Evolutionary conservation across 257 asterid genomes (phyloP).

Genomic region (Verbascum thapsus): DNA sequence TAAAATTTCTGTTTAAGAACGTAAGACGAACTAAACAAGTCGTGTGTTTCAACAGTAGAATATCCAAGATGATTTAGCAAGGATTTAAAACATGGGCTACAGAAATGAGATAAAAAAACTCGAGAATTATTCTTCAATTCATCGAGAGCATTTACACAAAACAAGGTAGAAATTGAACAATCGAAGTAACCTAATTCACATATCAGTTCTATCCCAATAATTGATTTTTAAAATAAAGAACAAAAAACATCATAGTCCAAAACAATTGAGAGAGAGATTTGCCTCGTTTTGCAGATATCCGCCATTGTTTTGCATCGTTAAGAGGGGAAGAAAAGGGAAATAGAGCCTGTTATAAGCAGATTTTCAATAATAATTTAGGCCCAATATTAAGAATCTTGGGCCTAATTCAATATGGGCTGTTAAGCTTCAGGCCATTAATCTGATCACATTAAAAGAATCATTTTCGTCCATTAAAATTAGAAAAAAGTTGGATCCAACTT

Average conservation of each 20-base stretch:
- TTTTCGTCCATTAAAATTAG: no score
- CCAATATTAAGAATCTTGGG: not conserved
- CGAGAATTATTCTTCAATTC: not conserved
- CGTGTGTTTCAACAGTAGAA: not conserved
- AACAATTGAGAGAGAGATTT: constrained; percentile 23
- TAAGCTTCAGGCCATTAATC: not conserved
- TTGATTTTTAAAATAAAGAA: no score
- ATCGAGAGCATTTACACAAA: not conserved
- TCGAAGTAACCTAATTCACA: constrained; percentile 2
- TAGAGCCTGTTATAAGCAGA: not conserved
- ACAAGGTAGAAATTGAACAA: constrained; percentile 6
- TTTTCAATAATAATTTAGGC: constrained; percentile 1
- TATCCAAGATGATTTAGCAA: no score
- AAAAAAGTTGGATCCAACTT: no score
- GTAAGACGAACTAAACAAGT: not conserved
- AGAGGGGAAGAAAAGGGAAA: not conserved
- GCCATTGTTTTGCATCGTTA: constrained; percentile 1
- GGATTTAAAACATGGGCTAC: no score
- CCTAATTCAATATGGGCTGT: not conserved
- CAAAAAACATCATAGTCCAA: not conserved
- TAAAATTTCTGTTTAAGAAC: not conserved
- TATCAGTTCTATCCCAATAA: no score
- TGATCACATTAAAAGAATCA: not conserved
- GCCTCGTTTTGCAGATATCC: constrained; percentile 21
- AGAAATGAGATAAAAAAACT: no score